Evolutionary conservation across 164 flowering plant genomes (phyloP), one percentile per base, ranked within the genome.

Genomic region (Vitis labrusca): DNA sequence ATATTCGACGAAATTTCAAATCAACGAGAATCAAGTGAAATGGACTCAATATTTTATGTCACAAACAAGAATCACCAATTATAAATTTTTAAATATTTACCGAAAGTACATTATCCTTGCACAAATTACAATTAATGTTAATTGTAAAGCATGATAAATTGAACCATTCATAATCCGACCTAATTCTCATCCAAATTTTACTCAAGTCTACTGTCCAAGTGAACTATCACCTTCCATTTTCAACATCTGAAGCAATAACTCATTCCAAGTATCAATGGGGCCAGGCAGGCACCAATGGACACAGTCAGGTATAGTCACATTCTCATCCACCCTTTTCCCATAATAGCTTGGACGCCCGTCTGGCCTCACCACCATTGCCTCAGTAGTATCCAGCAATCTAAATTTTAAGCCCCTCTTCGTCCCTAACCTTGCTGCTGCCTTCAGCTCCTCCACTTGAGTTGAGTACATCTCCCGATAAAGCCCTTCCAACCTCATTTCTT

Each of bases 211-310:
- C 29, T 17, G 9, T 19, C 27, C 11, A 0, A 60, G 9, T 10
- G 54, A 0, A 5, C 12, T 63, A 49, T 44, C 13, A 32, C 11
- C 66, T 73, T 80, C 83, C 63, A 58, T 75, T 70, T 53, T 76
- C 78, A 86, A 50, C 76, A 82, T 70, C 54, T 84, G 69, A 30
- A 81, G 75, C 75, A 86, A 76, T 30, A 86, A 77, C 70, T 86
- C 85, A 73, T 82, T 86, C 89, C 87, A 84, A 8, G 78, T 70
- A 57, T 86, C 89, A 61, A 86, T 54, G 1, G 87, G 87, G 3
- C 89, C 87, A 2, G 85, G 85, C 78, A 82, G 56, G 66, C 90
- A 86, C 90, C 90, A 86, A 62, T 86, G 90, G 8, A 86, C 86
- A 65, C 89, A 86, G 51, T 86, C 89, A 11, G 73, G 65, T 0